Evolutionary conservation across 352 stramenopile genomes (phyloP).

Genomic region (Saprolegnia parasitica): DNA sequence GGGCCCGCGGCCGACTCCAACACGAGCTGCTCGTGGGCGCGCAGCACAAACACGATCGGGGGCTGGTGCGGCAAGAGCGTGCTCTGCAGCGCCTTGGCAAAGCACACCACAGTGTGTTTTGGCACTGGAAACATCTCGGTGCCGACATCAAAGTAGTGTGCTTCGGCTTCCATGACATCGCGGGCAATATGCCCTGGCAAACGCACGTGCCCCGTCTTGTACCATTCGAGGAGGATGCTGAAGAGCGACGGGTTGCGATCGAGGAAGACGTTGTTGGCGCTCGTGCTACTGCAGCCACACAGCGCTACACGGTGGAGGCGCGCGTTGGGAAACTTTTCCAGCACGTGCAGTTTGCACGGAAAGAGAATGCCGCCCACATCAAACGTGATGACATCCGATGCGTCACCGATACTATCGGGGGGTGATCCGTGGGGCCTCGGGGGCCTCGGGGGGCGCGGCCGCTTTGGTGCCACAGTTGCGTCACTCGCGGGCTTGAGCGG

Average conservation of each 20-base stretch:
- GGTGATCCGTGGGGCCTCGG: neutral
- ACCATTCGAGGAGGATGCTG: conserved; percentile 71
- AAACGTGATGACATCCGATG: conserved; percentile 39
- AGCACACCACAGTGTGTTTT: conserved; percentile 32
- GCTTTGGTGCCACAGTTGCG: neutral
- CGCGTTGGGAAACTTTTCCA: conserved; percentile 56
- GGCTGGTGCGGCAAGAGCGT: conserved; percentile 31
- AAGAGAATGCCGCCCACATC: conserved; percentile 69
- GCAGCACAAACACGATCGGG: conserved; percentile 46
- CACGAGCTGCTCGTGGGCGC: conserved; percentile 48
- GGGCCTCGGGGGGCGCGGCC: neutral
- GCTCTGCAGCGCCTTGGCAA: conserved; percentile 39
- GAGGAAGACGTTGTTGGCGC: conserved; percentile 48
- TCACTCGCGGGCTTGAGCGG: neutral
- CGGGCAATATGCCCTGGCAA: conserved; percentile 43
- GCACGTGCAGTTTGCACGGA: conserved; percentile 56
- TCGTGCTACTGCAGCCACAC: conserved; percentile 42
- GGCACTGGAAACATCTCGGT: conserved; percentile 48
- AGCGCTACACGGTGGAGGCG: conserved; percentile 54
- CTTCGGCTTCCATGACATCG: conserved; percentile 49
- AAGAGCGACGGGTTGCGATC: conserved; percentile 70
- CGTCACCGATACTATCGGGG: neutral
- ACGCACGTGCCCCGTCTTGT: conserved; percentile 50
- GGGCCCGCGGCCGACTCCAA: conserved; percentile 48
- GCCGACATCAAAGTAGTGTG: conserved; percentile 61